Conservation (phyloP, 2,329 filamentous ascomycete species). For the Mollisiaceae sp. region DNA sequence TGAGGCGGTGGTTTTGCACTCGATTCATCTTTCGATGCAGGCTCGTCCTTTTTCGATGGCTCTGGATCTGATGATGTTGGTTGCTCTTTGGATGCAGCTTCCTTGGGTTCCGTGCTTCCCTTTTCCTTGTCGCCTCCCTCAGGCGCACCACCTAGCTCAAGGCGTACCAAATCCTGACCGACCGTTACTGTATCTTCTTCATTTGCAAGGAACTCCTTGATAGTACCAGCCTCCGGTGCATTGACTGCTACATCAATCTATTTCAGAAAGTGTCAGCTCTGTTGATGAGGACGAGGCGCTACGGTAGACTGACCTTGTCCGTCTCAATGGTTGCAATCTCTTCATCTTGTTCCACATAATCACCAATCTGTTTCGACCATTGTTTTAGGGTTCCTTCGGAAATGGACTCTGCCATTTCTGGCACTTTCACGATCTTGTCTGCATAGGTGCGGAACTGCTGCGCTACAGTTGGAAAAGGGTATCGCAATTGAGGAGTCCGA, state of each 20-base stretch:
- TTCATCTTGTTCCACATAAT: slow-evolving; percentile 93
- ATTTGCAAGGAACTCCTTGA: slow-evolving; percentile 88
- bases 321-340: slow-evolving; percentile 99
- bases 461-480: slow-evolving; percentile 52
- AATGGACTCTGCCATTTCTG: slow-evolving; percentile 98
- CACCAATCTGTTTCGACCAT: slow-evolving; percentile 89
- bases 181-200: slow-evolving; percentile 97
- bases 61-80: slow-evolving; percentile 55
- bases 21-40: slow-evolving; percentile 47
- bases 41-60: slow-evolving; percentile 46
- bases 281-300: not conserved
- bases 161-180: slow-evolving; percentile 85
- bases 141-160: slow-evolving; percentile 77
- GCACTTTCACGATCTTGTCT: slow-evolving; percentile 89
- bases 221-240: slow-evolving; percentile 85
- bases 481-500: slow-evolving; percentile 41
- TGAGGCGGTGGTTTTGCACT: slow-evolving; percentile 46
- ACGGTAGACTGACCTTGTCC: slow-evolving; percentile 75
- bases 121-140: slow-evolving; percentile 59
- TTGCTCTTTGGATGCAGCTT: slow-evolving; percentile 60
- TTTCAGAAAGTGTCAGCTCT: slow-evolving; percentile 22
- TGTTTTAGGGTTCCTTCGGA: slow-evolving; percentile 97
- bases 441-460: slow-evolving; percentile 69
- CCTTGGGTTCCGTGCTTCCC: slow-evolving; percentile 59
- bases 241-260: slow-evolving; percentile 98